Percentiles rank a stretch among this genome's conserved stretches.
Evolutionary conservation across 176 grass and related monocot species (phyloP).

Genomic region (bread wheat (Triticum aestivum)): IWGSC_CS_RefSeq_v2.1 NC_057803.1:24655134-24655633

Average conservation of each 20-base stretch:
- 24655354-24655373: neutral
- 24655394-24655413: neutral
- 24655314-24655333: constrained; percentile 13
- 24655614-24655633: constrained; percentile 15
- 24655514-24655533: constrained; percentile 52
- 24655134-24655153: constrained; percentile 45
- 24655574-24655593: constrained; percentile 99
- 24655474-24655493: constrained; percentile 42
- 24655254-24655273: neutral
- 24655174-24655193: constrained; percentile 91
- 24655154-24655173: constrained; percentile 88
- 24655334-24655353: neutral
- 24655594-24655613: constrained; percentile 35
- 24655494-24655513: constrained; percentile 83
- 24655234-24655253: constrained; percentile 42
- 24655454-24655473: constrained; percentile 11
- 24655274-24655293: neutral
- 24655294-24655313: constrained; percentile 11
- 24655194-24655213: constrained; percentile 88
- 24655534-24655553: constrained; percentile 82
- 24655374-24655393: neutral
- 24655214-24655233: constrained; percentile 80
- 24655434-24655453: constrained; percentile 22
- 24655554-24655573: constrained; percentile 93
- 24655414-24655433: constrained; percentile 17